These are phyloP conservation scores for Amborella trichopoda DNA, from an alignment of 164 flowering plant genomes.

Conservation along the genomic window DNA sequence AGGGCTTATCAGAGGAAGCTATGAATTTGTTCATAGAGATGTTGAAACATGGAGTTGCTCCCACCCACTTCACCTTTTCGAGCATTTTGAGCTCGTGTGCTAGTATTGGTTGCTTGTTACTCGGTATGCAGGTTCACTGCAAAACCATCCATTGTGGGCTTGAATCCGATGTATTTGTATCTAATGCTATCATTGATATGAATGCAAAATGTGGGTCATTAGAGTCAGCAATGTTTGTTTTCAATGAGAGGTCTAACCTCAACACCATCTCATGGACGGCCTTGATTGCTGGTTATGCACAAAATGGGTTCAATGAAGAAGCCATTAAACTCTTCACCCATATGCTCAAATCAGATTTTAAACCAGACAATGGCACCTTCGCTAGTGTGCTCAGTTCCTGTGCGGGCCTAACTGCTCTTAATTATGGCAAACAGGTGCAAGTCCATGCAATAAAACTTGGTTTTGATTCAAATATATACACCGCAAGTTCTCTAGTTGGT, in stretches of 20 bases:
- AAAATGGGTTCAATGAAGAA: slow-evolving; percentile 38
- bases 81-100: not conserved
- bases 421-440: slow-evolving; percentile 42
- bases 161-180: not conserved
- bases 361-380: slow-evolving; percentile 31
- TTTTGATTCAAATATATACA: slow-evolving; percentile 33
- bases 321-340: slow-evolving; percentile 37
- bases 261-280: slow-evolving; percentile 54
- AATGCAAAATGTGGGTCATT: slow-evolving; percentile 3
- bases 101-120: not conserved
- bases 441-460: slow-evolving; percentile 19
- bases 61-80: not conserved
- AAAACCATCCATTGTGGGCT: not conserved
- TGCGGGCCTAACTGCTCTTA: slow-evolving; percentile 30
- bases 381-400: slow-evolving; percentile 71
- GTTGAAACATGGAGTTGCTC: not conserved
- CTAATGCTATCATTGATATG: slow-evolving; percentile 3
- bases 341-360: slow-evolving; percentile 36
- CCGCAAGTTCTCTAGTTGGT: slow-evolving; percentile 49
- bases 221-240: not conserved
- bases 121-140: not conserved
- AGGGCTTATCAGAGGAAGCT: not conserved
- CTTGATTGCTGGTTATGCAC: slow-evolving; percentile 43
- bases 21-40: not conserved
- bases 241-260: slow-evolving; percentile 23